phyloP scores from a whole-genome alignment of 306 rosid genomes.

The Parietaria judaica region DNA sequence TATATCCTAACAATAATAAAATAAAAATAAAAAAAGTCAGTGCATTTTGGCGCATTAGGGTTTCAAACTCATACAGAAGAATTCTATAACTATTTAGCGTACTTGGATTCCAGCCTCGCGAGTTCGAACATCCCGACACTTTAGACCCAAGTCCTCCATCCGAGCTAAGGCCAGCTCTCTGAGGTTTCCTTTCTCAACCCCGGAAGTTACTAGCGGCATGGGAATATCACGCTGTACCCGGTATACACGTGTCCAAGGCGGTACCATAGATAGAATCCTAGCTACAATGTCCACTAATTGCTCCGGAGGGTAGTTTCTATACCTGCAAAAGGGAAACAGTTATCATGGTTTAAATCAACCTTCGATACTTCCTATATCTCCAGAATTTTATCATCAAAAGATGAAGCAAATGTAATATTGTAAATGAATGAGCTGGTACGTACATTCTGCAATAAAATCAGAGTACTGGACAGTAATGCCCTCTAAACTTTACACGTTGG shows the following conservation, averaged over 20 bases:
- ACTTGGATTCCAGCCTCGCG: conserved; percentile 99
- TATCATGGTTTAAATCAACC: too few relatives aligned
- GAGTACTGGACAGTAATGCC: too few relatives aligned
- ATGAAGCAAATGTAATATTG: neutral
- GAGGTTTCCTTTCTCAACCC: conserved; percentile 96
- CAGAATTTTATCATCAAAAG: neutral
- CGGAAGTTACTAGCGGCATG: conserved; percentile 96
- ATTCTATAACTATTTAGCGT: neutral
- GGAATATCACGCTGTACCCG: conserved; percentile 99
- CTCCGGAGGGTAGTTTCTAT: conserved; percentile 95
- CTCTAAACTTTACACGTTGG: too few relatives aligned
- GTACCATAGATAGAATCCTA: conserved; percentile 90
- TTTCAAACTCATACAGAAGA: neutral
- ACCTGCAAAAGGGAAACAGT: conserved; percentile 43
- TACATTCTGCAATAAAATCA: too few relatives aligned
- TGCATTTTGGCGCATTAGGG: neutral
- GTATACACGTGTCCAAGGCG: conserved; percentile 98
- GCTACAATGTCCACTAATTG: conserved; percentile 96
- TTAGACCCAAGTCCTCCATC: conserved; percentile 94
- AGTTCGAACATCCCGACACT: conserved; percentile 95
- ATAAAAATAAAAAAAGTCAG: neutral
- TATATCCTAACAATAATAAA: conserved; percentile 53
- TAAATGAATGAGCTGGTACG: too few relatives aligned
- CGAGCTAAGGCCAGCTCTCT: conserved; percentile 92
- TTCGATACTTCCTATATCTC: too few relatives aligned